Percentiles rank a stretch among this genome's conserved stretches.
phyloP scores from a whole-genome alignment of 805 yeast species.

The Clavispora vitiphila region DNA sequence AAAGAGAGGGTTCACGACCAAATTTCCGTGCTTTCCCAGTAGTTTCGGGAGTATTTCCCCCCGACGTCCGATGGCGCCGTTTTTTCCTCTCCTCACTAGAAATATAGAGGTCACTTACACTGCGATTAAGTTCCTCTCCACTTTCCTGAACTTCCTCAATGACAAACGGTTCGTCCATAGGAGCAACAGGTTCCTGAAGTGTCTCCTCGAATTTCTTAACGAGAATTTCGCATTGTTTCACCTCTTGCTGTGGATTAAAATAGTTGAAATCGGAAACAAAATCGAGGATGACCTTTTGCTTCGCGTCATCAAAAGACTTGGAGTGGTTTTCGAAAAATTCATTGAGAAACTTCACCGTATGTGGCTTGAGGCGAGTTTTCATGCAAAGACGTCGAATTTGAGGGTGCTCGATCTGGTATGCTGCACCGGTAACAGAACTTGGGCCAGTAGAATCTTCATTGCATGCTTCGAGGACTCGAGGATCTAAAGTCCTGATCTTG shows the following conservation, averaged over 20 bases:
- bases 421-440: neutral
- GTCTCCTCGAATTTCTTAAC: constrained; percentile 1
- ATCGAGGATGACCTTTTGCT: neutral
- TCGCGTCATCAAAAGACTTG: constrained; percentile 3
- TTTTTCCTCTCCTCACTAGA: constrained; percentile 1
- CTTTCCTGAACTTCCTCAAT: constrained; percentile 13
- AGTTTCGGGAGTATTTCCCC: constrained; percentile 7
- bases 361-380: constrained; percentile 3
- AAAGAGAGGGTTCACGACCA: neutral
- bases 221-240: neutral
- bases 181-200: constrained; percentile 6
- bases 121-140: constrained; percentile 14
- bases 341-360: constrained; percentile 11
- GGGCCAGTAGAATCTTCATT: neutral
- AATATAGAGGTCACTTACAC: constrained; percentile 15
- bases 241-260: neutral
- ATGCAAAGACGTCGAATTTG: constrained; percentile 10
- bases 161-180: constrained; percentile 14
- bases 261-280: constrained; percentile 4
- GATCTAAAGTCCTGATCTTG: neutral
- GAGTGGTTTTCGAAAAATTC: constrained; percentile 7
- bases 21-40: constrained; percentile 9
- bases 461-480: neutral
- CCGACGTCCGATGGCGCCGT: neutral
- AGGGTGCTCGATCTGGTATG: constrained; percentile 11